Evolutionary conservation across 176 grass and related monocot genomes (phyloP).

Genomic region (Neostapfia colusana): DNA sequence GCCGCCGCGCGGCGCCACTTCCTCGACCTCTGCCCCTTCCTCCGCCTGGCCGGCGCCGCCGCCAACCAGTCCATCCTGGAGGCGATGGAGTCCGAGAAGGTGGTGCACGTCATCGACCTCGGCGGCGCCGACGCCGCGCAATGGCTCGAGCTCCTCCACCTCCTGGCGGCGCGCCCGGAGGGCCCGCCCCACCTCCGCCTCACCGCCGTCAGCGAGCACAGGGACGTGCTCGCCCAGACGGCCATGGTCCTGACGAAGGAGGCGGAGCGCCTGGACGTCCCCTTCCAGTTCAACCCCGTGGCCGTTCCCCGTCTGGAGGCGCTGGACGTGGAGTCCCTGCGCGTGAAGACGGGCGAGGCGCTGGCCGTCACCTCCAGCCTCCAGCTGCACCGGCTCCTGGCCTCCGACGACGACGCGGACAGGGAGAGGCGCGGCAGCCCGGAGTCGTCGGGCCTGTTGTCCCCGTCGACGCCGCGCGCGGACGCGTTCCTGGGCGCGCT

Average conservation of each 20-base stretch:
- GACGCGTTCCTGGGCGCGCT: conserved; percentile 66
- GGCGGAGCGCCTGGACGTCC: conserved; percentile 82
- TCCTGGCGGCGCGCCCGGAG: conserved; percentile 59
- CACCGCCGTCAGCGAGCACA: conserved; percentile 62
- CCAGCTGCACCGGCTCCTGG: conserved; percentile 68
- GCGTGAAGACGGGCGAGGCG: conserved; percentile 88
- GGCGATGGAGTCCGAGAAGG: conserved; percentile 85
- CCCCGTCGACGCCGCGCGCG: conserved; percentile 41
- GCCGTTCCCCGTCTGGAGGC: conserved; percentile 45
- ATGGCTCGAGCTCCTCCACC: conserved; percentile 77
- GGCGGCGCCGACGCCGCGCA: conserved; percentile 67
- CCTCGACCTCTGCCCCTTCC: conserved; percentile 88
- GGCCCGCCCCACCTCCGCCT: conserved; percentile 87
- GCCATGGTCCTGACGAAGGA: conserved; percentile 69
- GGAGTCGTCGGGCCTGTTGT: conserved; percentile 12
- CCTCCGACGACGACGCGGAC: conserved; percentile 14
- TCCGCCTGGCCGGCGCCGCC: conserved; percentile 57
- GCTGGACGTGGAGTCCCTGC: conserved; percentile 68
- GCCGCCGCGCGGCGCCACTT: conserved; percentile 60
- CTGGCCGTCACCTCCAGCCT: conserved; percentile 74
- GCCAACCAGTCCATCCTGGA: conserved; percentile 80
- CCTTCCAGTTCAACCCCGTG: conserved; percentile 90
- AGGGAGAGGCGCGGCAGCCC: conserved; percentile 31
- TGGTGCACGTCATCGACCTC: conserved; percentile 88
- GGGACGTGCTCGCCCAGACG: conserved; percentile 53